Percentiles rank a stretch among this genome's conserved stretches.
phyloP scores from a whole-genome alignment of 2,329 filamentous ascomycete genomes.

The Emergomyces orientalis region DNA sequence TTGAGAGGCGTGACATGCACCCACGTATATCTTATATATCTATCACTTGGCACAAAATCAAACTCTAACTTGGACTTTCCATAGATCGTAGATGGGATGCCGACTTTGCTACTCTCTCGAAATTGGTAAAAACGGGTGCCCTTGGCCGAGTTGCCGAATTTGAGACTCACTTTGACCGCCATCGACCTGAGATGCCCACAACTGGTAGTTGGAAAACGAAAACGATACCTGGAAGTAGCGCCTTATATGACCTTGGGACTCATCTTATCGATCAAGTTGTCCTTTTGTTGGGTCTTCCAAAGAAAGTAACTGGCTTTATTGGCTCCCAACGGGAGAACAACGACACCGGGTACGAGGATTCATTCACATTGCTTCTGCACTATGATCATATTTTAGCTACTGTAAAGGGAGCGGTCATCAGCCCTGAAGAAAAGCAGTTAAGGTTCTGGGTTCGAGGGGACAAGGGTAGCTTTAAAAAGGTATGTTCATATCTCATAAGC shows the following conservation, averaged over 20 bases:
- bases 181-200: constrained; percentile 49
- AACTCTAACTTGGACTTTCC: constrained; percentile 8
- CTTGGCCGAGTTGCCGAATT: constrained; percentile 69
- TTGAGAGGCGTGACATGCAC: neutral
- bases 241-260: constrained; percentile 64
- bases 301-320: constrained; percentile 57
- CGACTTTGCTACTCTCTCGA: constrained; percentile 62
- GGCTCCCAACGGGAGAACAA: constrained; percentile 56
- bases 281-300: constrained; percentile 59
- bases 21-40: neutral
- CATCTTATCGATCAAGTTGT: constrained; percentile 70
- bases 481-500: constrained; percentile 25
- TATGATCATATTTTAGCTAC: constrained; percentile 58
- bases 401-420: constrained; percentile 59
- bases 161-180: constrained; percentile 71
- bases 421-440: constrained; percentile 58
- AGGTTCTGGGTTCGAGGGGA: constrained; percentile 69
- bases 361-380: constrained; percentile 53
- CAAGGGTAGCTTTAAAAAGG: constrained; percentile 66
- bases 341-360: constrained; percentile 40
- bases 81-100: constrained; percentile 62
- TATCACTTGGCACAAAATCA: neutral
- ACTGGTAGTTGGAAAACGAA: constrained; percentile 56
- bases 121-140: constrained; percentile 49
- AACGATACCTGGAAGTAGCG: constrained; percentile 55